Evolutionary conservation across 2,329 filamentous ascomycete genomes (phyloP).

Genomic region (Claviceps digitariae): DNA sequence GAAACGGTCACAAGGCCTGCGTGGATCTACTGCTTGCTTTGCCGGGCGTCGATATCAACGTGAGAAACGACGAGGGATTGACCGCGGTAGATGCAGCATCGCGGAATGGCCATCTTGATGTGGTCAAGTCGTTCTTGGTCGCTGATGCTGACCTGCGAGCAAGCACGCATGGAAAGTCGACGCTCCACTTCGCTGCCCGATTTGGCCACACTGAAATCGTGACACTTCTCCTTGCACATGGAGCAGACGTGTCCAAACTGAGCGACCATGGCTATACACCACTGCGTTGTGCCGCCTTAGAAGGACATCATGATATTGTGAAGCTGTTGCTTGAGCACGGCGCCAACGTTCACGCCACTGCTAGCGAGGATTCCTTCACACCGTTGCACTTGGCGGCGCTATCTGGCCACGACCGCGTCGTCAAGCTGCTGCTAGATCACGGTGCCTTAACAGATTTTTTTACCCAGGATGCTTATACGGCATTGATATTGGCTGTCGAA

Average conservation of each 20-base stretch:
- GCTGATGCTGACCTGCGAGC: constrained; percentile 2
- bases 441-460: constrained; percentile 1
- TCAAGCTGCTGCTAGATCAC: constrained; percentile 3
- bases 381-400: constrained; percentile 8
- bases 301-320: constrained; percentile 4
- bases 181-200: constrained; percentile 7
- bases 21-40: constrained; percentile 3
- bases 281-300: constrained; percentile 6
- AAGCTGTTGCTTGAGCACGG: constrained; percentile 6
- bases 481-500: constrained; percentile 6
- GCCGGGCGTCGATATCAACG: constrained; percentile 1
- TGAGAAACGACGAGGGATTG: constrained; percentile 2
- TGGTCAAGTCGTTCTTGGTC: constrained; percentile 4
- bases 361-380: constrained; percentile 3
- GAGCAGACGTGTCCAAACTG: constrained; percentile 1
- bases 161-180: constrained; percentile 6
- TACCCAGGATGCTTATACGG: constrained; percentile 7
- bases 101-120: constrained; percentile 1
- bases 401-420: background rate
- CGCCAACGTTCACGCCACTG: constrained; percentile 5
- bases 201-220: constrained; percentile 5
- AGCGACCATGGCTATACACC: constrained; percentile 6
- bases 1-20: background rate
- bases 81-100: constrained; percentile 7
- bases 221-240: constrained; percentile 3